phyloP scores from a whole-genome alignment of 1,139 yeast species.

The Hyphopichia buzzinii region DNA sequence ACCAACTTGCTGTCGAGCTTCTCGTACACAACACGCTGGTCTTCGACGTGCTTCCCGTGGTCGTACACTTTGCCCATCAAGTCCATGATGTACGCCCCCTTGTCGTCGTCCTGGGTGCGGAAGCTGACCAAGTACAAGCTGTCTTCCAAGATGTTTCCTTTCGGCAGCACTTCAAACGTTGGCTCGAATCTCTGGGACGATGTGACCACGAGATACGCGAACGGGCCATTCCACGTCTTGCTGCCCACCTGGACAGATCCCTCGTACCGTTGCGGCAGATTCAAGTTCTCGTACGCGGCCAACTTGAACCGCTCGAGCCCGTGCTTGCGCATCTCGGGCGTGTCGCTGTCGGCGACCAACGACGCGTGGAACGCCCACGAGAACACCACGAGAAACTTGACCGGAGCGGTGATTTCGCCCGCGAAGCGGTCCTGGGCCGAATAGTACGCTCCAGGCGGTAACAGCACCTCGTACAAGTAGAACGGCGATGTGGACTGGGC shows the following conservation, averaged over 20 bases:
- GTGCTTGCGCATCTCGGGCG: constrained; percentile 58
- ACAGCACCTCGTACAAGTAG: constrained; percentile 50
- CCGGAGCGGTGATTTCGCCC: constrained; percentile 17
- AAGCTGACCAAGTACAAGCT: constrained; percentile 57
- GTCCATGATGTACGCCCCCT: constrained; percentile 40
- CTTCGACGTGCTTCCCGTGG: constrained; percentile 51
- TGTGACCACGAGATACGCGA: constrained; percentile 67
- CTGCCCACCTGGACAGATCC: constrained; percentile 32
- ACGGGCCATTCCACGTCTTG: constrained; percentile 33
- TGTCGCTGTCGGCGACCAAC: constrained; percentile 75
- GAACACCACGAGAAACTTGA: constrained; percentile 61
- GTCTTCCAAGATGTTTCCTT: constrained; percentile 50
- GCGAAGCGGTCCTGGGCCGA: constrained; percentile 20
- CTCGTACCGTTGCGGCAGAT: constrained; percentile 46
- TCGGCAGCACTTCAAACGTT: constrained; percentile 71
- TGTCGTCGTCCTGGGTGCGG: constrained; percentile 28
- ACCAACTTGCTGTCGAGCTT: constrained; percentile 21
- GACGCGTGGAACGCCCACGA: constrained; percentile 90
- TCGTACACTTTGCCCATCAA: constrained; percentile 61
- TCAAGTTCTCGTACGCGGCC: constrained; percentile 62
- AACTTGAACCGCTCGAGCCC: constrained; percentile 67
- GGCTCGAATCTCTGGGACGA: constrained; percentile 66
- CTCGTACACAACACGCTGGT: constrained; percentile 44
- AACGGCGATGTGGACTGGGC: constrained; percentile 34
- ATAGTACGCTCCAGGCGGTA: constrained; percentile 48